These are phyloP conservation scores for Tetrahymena malaccensis DNA, from an alignment of 73 alveolate species.

Conservation along the genomic window DNA sequence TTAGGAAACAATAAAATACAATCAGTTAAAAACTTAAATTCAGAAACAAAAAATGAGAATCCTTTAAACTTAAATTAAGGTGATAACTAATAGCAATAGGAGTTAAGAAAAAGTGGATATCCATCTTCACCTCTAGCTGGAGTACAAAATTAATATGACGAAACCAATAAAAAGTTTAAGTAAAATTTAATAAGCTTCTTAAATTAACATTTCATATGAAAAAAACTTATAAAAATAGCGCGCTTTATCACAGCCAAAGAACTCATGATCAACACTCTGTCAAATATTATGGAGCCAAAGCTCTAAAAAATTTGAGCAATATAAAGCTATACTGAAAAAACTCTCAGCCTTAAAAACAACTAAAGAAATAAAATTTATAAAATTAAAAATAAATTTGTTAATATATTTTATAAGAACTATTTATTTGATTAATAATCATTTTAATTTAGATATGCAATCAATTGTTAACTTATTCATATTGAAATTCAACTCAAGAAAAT, in stretches of 20 bases:
- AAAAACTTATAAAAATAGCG: background rate
- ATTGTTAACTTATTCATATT: too few relatives aligned
- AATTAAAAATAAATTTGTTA: background rate
- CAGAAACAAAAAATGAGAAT: background rate
- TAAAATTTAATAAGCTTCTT: background rate
- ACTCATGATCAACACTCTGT: background rate
- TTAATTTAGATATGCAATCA: too few relatives aligned
- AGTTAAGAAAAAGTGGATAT: background rate
- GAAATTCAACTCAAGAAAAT: too few relatives aligned
- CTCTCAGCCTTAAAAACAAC: too few relatives aligned
- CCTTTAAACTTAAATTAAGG: background rate
- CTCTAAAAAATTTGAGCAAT: background rate
- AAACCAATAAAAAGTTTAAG: background rate
- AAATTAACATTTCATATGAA: background rate
- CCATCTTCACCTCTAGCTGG: background rate
- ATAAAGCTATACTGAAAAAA: background rate
- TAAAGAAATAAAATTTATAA: background rate
- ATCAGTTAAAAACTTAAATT: background rate
- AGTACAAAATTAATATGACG: background rate
- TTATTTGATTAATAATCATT: too few relatives aligned
- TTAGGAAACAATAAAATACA: background rate
- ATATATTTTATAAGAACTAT: background rate
- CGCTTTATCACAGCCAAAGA: background rate
- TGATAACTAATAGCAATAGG: background rate
- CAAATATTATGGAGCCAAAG: background rate